phyloP scores from a whole-genome alignment of 148 eudicot genomes.

The Diospyros lotus region DNA sequence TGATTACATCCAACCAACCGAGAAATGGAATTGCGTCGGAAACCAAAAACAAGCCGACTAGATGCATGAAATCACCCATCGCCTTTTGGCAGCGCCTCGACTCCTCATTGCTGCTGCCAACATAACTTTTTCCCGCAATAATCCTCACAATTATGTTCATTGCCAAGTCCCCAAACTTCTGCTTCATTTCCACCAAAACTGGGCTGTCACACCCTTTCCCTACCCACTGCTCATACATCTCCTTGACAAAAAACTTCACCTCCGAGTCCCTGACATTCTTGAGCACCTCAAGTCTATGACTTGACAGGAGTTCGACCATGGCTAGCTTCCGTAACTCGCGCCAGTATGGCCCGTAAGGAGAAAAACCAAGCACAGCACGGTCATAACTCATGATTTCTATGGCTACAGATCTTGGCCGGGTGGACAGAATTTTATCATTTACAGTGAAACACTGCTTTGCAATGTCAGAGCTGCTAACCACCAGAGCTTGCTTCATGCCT shows the following conservation, averaged over 20 bases:
- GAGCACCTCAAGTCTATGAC: not conserved
- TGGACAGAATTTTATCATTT: not conserved
- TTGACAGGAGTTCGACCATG: not conserved
- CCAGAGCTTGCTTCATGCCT: not conserved
- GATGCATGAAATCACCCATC: not conserved
- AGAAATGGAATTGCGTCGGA: not conserved
- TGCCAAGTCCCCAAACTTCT: not conserved
- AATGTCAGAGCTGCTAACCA: conserved; percentile 1
- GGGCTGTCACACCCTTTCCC: not conserved
- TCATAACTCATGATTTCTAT: conserved; percentile 4
- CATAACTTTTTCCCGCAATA: not conserved
- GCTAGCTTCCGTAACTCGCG: conserved; percentile 5
- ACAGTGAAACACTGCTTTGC: not conserved
- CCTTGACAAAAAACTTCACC: not conserved
- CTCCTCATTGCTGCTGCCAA: not conserved
- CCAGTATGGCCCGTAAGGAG: conserved; percentile 7
- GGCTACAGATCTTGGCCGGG: conserved; percentile 5
- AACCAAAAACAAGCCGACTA: not conserved
- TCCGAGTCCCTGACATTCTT: not conserved
- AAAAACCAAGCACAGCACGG: not conserved
- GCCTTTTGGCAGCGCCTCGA: not conserved
- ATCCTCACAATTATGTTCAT: not conserved
- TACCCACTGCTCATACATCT: not conserved
- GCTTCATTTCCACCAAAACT: conserved; percentile 4
- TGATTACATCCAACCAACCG: not conserved